Conservation (phyloP, 805 yeast species). For the Pichia paraexigua region DNA sequence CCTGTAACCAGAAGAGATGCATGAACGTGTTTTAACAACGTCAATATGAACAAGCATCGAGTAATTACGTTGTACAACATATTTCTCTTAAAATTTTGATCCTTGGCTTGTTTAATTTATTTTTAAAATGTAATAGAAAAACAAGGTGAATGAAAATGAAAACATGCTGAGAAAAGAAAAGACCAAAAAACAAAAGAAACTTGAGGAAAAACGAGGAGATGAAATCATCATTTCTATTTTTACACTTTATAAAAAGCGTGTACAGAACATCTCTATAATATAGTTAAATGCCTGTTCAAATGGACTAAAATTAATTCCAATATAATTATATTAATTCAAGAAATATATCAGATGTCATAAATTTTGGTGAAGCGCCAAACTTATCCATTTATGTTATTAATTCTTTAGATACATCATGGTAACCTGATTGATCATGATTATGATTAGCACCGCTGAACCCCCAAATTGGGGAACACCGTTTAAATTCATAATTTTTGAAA, state of each 20-base stretch:
- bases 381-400: not conserved
- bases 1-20: slow-evolving; percentile 28
- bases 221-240: not conserved
- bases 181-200: not conserved
- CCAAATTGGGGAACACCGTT: slow-evolving; percentile 1
- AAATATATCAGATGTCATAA: not conserved
- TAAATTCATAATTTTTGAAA: not conserved
- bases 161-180: not conserved
- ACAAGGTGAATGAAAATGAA: not conserved
- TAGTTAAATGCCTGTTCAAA: not conserved
- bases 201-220: not conserved
- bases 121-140: not conserved
- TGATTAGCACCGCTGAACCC: not conserved
- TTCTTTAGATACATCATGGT: not conserved
- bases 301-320: not conserved
- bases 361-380: not conserved
- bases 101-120: not conserved
- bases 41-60: not conserved
- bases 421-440: not conserved
- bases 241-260: too few species aligned
- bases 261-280: too few species aligned
- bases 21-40: not conserved
- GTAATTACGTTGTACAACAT: not conserved
- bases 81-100: not conserved
- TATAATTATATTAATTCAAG: not conserved